These are phyloP conservation scores for Clavispora vitiphila DNA, from an alignment of 805 yeast genomes.

Conservation along the genomic window DNA sequence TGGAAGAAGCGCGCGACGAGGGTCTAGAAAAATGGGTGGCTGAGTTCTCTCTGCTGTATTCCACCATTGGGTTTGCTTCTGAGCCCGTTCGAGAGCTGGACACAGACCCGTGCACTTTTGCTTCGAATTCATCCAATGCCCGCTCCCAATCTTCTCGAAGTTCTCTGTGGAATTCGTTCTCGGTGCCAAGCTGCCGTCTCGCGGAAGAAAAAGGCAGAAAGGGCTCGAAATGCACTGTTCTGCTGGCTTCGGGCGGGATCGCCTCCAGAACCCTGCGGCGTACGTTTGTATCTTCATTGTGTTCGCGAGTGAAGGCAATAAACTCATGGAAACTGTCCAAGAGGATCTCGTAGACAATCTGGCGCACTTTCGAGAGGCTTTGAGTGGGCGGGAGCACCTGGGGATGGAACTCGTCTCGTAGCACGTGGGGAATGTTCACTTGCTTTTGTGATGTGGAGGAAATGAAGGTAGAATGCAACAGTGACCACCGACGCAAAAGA, in stretches of 20 bases:
- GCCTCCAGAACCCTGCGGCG: slow-evolving; percentile 18
- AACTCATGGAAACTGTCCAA: slow-evolving; percentile 31
- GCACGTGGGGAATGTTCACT: slow-evolving; percentile 27
- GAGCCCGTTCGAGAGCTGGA: slow-evolving; percentile 4
- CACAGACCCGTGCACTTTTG: slow-evolving; percentile 6
- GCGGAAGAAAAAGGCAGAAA: background rate
- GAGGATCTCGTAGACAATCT: slow-evolving; percentile 25
- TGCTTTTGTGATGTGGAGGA: slow-evolving; percentile 27
- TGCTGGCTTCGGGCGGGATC: slow-evolving; percentile 16
- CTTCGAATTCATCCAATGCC: slow-evolving; percentile 8
- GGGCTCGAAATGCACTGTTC: background rate
- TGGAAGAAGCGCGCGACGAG: slow-evolving; percentile 12
- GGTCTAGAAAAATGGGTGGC: slow-evolving; percentile 7
- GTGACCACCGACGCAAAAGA: slow-evolving; percentile 20
- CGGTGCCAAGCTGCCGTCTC: background rate
- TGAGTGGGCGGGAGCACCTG: slow-evolving; percentile 18
- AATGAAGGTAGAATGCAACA: slow-evolving; percentile 23
- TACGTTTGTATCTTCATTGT: slow-evolving; percentile 1
- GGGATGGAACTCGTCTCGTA: slow-evolving; percentile 17
- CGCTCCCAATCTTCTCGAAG: slow-evolving; percentile 14
- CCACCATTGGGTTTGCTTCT: background rate
- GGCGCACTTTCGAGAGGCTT: slow-evolving; percentile 13
- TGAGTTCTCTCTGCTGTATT: slow-evolving; percentile 9
- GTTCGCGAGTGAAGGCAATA: slow-evolving; percentile 15
- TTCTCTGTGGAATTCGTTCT: slow-evolving; percentile 4